Conservation (phyloP, 2,329 filamentous ascomycete genomes). For the Pochonia chlamydosporia region DNA sequence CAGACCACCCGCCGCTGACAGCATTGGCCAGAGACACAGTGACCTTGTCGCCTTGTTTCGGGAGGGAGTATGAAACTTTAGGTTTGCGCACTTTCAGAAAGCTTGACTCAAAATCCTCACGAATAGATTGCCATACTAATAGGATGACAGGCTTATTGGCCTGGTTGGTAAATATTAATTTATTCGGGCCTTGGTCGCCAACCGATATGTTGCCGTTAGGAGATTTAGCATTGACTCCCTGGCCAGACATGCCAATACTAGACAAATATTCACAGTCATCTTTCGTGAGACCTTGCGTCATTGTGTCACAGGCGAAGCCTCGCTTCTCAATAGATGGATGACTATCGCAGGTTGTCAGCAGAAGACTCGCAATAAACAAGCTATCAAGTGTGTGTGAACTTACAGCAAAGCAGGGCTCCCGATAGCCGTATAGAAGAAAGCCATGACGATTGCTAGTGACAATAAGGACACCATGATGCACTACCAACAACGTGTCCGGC, state of each 20-base stretch:
- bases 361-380: no score
- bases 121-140: slow-evolving; percentile 9
- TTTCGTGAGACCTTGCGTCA: background rate
- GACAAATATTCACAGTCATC: background rate
- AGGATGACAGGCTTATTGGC: slow-evolving; percentile 17
- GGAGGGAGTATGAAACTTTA: slow-evolving; percentile 32
- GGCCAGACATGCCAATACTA: background rate
- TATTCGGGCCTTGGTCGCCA: slow-evolving; percentile 21
- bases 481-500: no score
- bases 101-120: slow-evolving; percentile 16
- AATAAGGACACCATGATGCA: no score
- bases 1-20: slow-evolving; percentile 33
- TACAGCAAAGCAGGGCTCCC: no score
- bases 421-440: no score
- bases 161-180: slow-evolving; percentile 22
- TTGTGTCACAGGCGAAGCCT: background rate
- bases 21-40: slow-evolving; percentile 30
- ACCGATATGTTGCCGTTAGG: slow-evolving; percentile 20
- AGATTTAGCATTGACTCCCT: background rate
- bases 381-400: no score
- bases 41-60: slow-evolving; percentile 22
- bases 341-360: background rate
- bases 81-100: slow-evolving; percentile 22
- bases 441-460: no score
- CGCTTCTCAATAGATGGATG: background rate